phyloP scores from a whole-genome alignment of 2,329 filamentous ascomycete genomes.

The Chaetomiaceae sp. region DNA sequence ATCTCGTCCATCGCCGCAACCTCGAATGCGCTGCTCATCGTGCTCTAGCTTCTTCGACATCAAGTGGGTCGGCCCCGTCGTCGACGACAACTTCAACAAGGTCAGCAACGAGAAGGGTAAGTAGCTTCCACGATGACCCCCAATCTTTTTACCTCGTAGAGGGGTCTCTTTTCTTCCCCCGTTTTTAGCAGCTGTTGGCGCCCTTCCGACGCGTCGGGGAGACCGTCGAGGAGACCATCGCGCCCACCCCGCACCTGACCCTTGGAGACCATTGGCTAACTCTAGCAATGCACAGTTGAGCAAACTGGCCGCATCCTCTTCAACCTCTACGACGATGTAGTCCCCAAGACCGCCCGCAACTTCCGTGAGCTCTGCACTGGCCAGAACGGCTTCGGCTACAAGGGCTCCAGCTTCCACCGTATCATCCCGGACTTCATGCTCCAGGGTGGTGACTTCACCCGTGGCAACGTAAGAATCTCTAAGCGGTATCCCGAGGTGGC shows the following conservation, averaged over 20 bases:
- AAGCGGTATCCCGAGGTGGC: neutral
- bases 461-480: conserved; percentile 68
- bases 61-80: conserved; percentile 65
- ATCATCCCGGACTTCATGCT: conserved; percentile 94
- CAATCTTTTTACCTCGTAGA: conserved; percentile 2
- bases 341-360: conserved; percentile 84
- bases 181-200: too few species aligned
- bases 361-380: conserved; percentile 79
- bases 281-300: conserved; percentile 40
- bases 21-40: conserved; percentile 10
- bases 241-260: too few species aligned
- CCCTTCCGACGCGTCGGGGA: too few species aligned
- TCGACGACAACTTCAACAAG: conserved; percentile 55
- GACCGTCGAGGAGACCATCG: too few species aligned
- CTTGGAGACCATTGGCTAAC: conserved; percentile 12
- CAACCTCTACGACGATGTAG: conserved; percentile 76
- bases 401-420: conserved; percentile 82
- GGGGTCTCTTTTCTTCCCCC: neutral
- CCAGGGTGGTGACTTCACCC: conserved; percentile 93
- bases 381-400: conserved; percentile 78
- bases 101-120: conserved; percentile 57
- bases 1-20: conserved; percentile 2
- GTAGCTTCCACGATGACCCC: conserved; percentile 22
- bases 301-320: conserved; percentile 81
- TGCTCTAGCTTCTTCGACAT: conserved; percentile 64